Evolutionary conservation across 192 early-diverging fungal genomes (phyloP), one percentile per base, ranked within the genome.

Genomic region (Geranomyces michiganensis): DNA sequence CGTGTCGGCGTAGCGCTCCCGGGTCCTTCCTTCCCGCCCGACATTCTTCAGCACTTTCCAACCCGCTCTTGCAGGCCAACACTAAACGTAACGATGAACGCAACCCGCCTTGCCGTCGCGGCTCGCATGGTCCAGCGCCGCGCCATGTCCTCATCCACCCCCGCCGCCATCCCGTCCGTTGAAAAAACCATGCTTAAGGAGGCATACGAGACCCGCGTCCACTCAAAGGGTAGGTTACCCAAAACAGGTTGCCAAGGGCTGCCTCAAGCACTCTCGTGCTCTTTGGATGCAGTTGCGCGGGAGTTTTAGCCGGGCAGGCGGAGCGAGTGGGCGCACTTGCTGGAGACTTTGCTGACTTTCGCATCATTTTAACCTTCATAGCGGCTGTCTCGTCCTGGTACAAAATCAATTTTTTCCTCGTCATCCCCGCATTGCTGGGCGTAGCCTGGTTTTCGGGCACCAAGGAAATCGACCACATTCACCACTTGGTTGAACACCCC

Each of bases 401-500:
- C 24, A 76, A 73, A 47, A 53, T 81, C 71, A 83, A 82, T 75
- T 12, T 74, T 24, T 67, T 82, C 71, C 56, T 83, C 27, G 73
- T 74, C 58, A 51, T 79, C 67, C 84, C 84, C 32, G 79, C 71
- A n/a, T 71, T 85, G 44, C 61, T 59, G 26, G 70, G 74, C 64
- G 71, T 79, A 41, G 31, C 32, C 49, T 68, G 22, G 68, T 78
- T 60, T 68, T 41, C 70, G 27, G 53, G 78, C 26, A 79, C 81
- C 26, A 45, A 45, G 47, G 84, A 85, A 72, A 19, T 82, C 27
- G 78, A 69, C 43, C 85, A 87, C 78, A 71, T 84, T 30, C 13
- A 79, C 27, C 85, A 87, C 77, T 63, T 81, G 41, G 51, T 70
- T 53, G 79, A 79, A 36, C 85, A 87, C 75, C 73, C 81, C 22